These are phyloP conservation scores for Stentor coeruleus DNA, from an alignment of 73 alveolate genomes.

Conservation along the genomic window DNA sequence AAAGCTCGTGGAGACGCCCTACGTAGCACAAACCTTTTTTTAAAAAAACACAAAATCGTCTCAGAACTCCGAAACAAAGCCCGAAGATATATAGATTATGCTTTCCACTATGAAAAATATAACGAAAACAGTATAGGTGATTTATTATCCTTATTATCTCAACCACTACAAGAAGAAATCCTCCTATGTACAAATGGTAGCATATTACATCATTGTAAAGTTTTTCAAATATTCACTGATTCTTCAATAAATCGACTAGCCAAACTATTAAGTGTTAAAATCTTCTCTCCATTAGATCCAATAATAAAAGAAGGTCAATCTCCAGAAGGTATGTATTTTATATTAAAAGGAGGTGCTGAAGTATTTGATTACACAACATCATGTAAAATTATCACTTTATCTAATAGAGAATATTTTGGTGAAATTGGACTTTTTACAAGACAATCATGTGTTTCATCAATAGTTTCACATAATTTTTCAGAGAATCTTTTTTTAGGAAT, in stretches of 20 bases:
- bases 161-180: slow-evolving; percentile 7
- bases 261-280: background rate
- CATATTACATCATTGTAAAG: background rate
- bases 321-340: background rate
- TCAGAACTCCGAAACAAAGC: background rate
- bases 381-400: background rate
- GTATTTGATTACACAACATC: background rate
- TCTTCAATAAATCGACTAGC: background rate
- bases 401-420: background rate
- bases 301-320: background rate
- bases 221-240: background rate
- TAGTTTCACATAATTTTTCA: background rate
- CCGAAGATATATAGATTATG: slow-evolving; percentile 1
- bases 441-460: background rate
- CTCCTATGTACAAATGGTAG: background rate
- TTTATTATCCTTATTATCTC: background rate
- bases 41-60: background rate
- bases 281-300: background rate
- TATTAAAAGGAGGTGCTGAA: background rate
- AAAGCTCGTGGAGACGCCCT: background rate
- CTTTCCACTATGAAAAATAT: background rate
- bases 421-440: slow-evolving; percentile 7
- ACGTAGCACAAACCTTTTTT: background rate
- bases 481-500: background rate
- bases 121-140: background rate